These are phyloP conservation scores for Talaromyces sp. DNA, from an alignment of 2,329 filamentous ascomycete genomes.

Conservation along the genomic window DNA sequence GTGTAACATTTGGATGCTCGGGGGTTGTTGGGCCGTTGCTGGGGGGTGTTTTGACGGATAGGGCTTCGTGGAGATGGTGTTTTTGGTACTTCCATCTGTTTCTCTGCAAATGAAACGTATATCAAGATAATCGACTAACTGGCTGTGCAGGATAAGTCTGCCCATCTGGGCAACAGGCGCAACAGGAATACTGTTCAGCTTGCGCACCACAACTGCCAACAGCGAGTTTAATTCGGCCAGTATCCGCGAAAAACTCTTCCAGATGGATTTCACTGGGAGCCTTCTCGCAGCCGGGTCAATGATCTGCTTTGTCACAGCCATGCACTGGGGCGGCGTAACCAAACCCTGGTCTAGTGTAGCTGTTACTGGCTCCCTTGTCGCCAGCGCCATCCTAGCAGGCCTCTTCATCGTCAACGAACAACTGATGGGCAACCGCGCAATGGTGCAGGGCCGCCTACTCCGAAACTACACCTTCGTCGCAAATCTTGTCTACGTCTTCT, in stretches of 20 bases:
- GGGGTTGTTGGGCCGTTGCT: conserved; percentile 20
- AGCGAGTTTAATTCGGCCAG: background rate
- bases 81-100: conserved; percentile 24
- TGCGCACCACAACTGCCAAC: conserved; percentile 20
- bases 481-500: conserved; percentile 32
- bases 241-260: conserved; percentile 23
- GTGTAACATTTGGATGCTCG: conserved; percentile 19
- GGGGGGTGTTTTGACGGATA: conserved; percentile 12
- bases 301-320: conserved; percentile 24
- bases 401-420: conserved; percentile 20
- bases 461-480: conserved; percentile 34
- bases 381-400: conserved; percentile 20
- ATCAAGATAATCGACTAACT: background rate
- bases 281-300: conserved; percentile 22
- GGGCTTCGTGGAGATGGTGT: conserved; percentile 17
- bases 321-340: conserved; percentile 28
- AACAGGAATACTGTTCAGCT: conserved; percentile 25
- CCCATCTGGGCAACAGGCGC: conserved; percentile 29
- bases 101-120: background rate
- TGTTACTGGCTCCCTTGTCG: conserved; percentile 23
- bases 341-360: conserved; percentile 23
- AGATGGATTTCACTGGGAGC: conserved; percentile 26
- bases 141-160: conserved; percentile 28
- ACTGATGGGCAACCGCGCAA: conserved; percentile 23
- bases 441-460: conserved; percentile 36